A percentile compares a stretch with the other conserved stretches of the same genome.
These are phyloP conservation scores for Pleurostoma richardsiae DNA, from an alignment of 2,329 filamentous ascomycete genomes.

Conservation along the genomic window DNA sequence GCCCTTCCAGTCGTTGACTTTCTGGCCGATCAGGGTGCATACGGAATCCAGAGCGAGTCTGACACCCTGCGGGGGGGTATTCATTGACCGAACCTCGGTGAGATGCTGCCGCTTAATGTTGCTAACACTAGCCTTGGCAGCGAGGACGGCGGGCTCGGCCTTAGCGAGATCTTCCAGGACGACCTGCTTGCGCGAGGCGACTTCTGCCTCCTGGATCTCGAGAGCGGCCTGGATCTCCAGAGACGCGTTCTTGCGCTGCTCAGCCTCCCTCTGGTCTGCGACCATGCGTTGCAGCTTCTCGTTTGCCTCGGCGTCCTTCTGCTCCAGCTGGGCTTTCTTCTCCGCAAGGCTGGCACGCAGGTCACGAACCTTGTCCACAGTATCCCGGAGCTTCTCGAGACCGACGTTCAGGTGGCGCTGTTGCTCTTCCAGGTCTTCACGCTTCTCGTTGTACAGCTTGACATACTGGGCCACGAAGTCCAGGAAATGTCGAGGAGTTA, in stretches of 20 bases:
- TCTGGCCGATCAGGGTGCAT: slow-evolving; percentile 88
- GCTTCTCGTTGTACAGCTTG: slow-evolving; percentile 95
- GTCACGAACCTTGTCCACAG: slow-evolving; percentile 94
- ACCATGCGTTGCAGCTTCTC: slow-evolving; percentile 98
- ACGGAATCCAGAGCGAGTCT: slow-evolving; percentile 93
- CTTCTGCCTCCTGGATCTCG: slow-evolving; percentile 84
- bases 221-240: slow-evolving; percentile 83
- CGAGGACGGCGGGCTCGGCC: slow-evolving; percentile 87
- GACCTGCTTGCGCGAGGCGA: slow-evolving; percentile 75
- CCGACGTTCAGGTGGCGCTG: slow-evolving; percentile 97
- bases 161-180: slow-evolving; percentile 83
- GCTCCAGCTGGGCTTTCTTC: slow-evolving; percentile 90
- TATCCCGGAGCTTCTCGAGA: slow-evolving; percentile 94
- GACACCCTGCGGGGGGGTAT: slow-evolving; percentile 84
- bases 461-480: slow-evolving; percentile 98
- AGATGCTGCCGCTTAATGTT: slow-evolving; percentile 98
- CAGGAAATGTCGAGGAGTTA: slow-evolving; percentile 94
- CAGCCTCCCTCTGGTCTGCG: slow-evolving; percentile 89
- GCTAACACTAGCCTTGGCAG: slow-evolving; percentile 92
- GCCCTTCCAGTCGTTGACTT: slow-evolving; percentile 83
- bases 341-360: slow-evolving; percentile 84
- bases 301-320: slow-evolving; percentile 91
- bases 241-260: slow-evolving; percentile 83
- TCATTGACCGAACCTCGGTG: slow-evolving; percentile 96
- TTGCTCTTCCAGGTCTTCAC: slow-evolving; percentile 96